phyloP scores from a whole-genome alignment of 768 basidiomycete species.

The Macrolepiota fuliginosa region DNA sequence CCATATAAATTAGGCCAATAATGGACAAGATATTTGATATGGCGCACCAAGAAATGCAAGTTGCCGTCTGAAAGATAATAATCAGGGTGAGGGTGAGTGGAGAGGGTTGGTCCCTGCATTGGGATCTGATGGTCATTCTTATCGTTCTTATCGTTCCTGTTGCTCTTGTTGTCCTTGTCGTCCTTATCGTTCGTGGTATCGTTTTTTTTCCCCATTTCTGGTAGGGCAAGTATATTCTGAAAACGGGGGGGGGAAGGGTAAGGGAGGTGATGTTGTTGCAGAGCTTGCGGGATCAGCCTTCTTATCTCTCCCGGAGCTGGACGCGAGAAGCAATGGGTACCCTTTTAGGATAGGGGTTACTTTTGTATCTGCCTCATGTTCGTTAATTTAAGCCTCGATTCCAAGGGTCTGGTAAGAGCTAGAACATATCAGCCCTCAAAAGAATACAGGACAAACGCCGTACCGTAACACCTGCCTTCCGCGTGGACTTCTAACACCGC shows the following conservation, averaged over 20 bases:
- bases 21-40: background rate
- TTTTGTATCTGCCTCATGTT: background rate
- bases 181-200: background rate
- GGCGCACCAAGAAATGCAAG: background rate
- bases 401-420: background rate
- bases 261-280: background rate
- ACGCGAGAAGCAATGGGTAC: background rate
- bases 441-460: background rate
- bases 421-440: background rate
- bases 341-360: background rate
- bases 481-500: background rate
- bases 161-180: too few species aligned
- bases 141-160: too few species aligned
- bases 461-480: background rate
- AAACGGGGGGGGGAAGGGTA: background rate
- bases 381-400: background rate
- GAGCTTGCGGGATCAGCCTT: background rate
- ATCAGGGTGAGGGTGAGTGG: background rate
- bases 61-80: slow-evolving; percentile 5
- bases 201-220: background rate
- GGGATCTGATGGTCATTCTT: too few species aligned
- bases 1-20: background rate
- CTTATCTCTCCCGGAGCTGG: background rate
- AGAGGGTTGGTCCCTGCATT: too few species aligned
- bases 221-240: background rate